Conservation (phyloP, 306 rosid genomes). For the Rosa lucieae region DNA sequence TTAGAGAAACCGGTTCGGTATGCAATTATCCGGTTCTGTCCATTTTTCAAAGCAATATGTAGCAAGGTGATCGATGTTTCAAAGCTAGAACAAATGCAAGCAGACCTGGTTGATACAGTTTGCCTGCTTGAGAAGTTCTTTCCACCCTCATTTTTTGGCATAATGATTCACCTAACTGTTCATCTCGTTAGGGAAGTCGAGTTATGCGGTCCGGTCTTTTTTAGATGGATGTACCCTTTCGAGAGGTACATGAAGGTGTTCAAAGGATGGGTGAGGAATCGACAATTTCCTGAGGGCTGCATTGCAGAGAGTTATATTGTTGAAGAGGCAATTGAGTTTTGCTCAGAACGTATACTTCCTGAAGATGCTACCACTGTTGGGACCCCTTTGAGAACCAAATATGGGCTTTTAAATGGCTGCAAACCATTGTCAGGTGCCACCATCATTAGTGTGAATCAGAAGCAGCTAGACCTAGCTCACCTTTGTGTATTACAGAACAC, state of each 20-base stretch:
- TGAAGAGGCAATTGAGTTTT: background rate
- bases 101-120: background rate
- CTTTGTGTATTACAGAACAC: too few species aligned
- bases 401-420: background rate
- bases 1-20: background rate
- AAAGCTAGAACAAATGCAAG: background rate
- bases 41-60: conserved; percentile 4
- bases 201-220: background rate
- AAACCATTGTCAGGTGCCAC: too few species aligned
- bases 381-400: too few species aligned
- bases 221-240: background rate
- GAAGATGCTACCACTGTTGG: background rate
- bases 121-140: conserved; percentile 1
- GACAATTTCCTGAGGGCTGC: background rate
- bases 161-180: background rate
- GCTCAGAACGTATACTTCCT: background rate
- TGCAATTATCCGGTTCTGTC: background rate
- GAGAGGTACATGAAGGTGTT: background rate
- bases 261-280: background rate
- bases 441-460: too few species aligned
- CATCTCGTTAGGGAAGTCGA: background rate
- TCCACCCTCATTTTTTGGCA: background rate
- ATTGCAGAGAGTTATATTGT: background rate
- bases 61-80: background rate
- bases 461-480: too few species aligned